Conservation (phyloP, 2,329 filamentous ascomycete species). For the Aspergillus arachidicola region DNA sequence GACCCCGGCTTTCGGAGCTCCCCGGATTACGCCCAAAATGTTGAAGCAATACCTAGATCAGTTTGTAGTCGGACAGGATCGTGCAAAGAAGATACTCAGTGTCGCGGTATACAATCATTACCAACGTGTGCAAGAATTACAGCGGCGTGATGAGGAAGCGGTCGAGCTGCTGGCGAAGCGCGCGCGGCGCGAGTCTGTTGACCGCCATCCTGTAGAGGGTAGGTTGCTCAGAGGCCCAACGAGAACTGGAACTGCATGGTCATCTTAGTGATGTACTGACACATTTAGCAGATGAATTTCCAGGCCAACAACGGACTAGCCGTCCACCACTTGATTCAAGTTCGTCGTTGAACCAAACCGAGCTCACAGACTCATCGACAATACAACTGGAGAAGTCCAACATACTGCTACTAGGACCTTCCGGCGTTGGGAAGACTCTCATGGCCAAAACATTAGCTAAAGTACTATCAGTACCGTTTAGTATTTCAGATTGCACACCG, state of each 20-base stretch:
- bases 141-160: slow-evolving; percentile 77
- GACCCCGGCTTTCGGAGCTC: slow-evolving; percentile 59
- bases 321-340: slow-evolving; percentile 36
- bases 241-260: not conserved
- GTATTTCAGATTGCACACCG: slow-evolving; percentile 92
- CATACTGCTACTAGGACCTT: slow-evolving; percentile 84
- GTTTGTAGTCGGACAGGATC: slow-evolving; percentile 94
- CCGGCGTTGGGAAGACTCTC: slow-evolving; percentile 93
- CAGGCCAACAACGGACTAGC: slow-evolving; percentile 61
- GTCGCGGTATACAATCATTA: slow-evolving; percentile 97
- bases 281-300: slow-evolving; percentile 59
- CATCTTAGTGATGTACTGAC: not conserved
- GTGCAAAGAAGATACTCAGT: slow-evolving; percentile 87
- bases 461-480: slow-evolving; percentile 92
- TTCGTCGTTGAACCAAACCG: slow-evolving; percentile 36
- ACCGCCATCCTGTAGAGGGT: slow-evolving; percentile 80
- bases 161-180: slow-evolving; percentile 73
- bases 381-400: slow-evolving; percentile 95
- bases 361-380: slow-evolving; percentile 57
- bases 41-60: slow-evolving; percentile 92
- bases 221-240: slow-evolving; percentile 13
- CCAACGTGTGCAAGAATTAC: slow-evolving; percentile 75
- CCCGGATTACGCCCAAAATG: slow-evolving; percentile 62
- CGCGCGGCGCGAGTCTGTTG: slow-evolving; percentile 68
- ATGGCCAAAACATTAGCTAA: slow-evolving; percentile 88